A percentile compares a stretch with the other conserved stretches of the same genome.
phyloP scores from a whole-genome alignment of 768 basidiomycete species.

The Phaeotremella fagi region DNA sequence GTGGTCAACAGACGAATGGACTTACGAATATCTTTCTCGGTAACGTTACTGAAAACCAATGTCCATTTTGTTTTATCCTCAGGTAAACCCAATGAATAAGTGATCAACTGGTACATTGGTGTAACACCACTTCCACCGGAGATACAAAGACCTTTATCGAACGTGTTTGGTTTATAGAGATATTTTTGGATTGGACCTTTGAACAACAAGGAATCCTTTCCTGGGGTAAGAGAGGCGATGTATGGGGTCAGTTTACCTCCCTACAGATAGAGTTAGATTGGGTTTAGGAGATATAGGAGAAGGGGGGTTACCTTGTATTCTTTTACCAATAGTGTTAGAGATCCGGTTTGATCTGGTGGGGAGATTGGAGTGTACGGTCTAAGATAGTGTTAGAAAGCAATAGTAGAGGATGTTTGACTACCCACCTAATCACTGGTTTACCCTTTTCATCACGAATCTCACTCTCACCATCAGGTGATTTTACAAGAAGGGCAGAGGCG shows the following conservation, averaged over 20 bases:
- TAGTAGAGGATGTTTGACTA: background rate
- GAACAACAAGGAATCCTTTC: slow-evolving; percentile 67
- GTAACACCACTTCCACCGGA: slow-evolving; percentile 88
- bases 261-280: too few relatives aligned
- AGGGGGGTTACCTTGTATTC: slow-evolving; percentile 55
- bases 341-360: slow-evolving; percentile 65
- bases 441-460: slow-evolving; percentile 56
- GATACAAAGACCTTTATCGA: slow-evolving; percentile 76
- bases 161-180: slow-evolving; percentile 62
- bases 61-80: slow-evolving; percentile 96
- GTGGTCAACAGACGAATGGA: slow-evolving; percentile 53
- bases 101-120: slow-evolving; percentile 56
- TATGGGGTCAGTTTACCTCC: slow-evolving; percentile 76
- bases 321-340: slow-evolving; percentile 77
- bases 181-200: slow-evolving; percentile 91
- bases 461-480: slow-evolving; percentile 52
- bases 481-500: slow-evolving; percentile 58
- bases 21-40: slow-evolving; percentile 81
- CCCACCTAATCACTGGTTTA: slow-evolving; percentile 69
- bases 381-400: background rate
- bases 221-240: slow-evolving; percentile 71
- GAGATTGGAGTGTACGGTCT: slow-evolving; percentile 89
- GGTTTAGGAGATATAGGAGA: too few relatives aligned
- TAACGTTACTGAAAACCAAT: slow-evolving; percentile 82
- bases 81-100: slow-evolving; percentile 59